Conservation (phyloP, 2,329 filamentous ascomycete species). For the Penicillium sp. region DNA sequence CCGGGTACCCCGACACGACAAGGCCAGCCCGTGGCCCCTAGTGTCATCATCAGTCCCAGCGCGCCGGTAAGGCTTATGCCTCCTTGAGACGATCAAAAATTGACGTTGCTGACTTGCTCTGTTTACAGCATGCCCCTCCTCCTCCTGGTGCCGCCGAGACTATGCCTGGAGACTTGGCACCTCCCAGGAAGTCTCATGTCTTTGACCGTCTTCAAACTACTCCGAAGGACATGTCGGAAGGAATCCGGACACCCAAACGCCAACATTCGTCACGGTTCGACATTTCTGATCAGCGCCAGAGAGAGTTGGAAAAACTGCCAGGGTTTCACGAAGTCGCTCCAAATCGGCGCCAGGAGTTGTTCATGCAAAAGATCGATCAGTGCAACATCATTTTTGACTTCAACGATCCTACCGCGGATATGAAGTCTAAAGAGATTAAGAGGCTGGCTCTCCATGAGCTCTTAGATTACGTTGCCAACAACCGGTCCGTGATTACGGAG, state of each 20-base stretch:
- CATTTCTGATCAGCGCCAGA: conserved; percentile 82
- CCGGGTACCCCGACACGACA: conserved; percentile 62
- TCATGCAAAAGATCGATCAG: conserved; percentile 99
- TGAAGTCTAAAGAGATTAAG: conserved; percentile 99
- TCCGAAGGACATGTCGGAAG: conserved; percentile 94
- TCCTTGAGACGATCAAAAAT: conserved; percentile 1
- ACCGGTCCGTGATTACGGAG: conserved; percentile 96
- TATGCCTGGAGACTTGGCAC: conserved; percentile 95
- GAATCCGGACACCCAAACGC: conserved; percentile 88
- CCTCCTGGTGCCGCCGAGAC: conserved; percentile 92
- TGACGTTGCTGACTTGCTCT: conserved; percentile 11
- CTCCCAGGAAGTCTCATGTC: conserved; percentile 88
- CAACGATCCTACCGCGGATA: conserved; percentile 94
- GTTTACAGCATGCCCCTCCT: conserved; percentile 75
- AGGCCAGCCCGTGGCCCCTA: conserved; percentile 67
- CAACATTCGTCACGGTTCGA: conserved; percentile 98
- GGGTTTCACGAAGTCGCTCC: conserved; percentile 97
- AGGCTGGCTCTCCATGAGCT: conserved; percentile 91
- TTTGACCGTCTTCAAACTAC: conserved; percentile 89
- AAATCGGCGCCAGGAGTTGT: conserved; percentile 89
- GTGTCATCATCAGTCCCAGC: conserved; percentile 91
- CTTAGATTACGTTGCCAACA: conserved; percentile 97
- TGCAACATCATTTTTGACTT: conserved; percentile 99
- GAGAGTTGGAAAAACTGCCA: conserved; percentile 93
- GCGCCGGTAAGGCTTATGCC: conserved; percentile 66